Evolutionary conservation across 1,284 basidiomycete genomes (phyloP).

Genomic region (Ustilago vetiveriae): DNA sequence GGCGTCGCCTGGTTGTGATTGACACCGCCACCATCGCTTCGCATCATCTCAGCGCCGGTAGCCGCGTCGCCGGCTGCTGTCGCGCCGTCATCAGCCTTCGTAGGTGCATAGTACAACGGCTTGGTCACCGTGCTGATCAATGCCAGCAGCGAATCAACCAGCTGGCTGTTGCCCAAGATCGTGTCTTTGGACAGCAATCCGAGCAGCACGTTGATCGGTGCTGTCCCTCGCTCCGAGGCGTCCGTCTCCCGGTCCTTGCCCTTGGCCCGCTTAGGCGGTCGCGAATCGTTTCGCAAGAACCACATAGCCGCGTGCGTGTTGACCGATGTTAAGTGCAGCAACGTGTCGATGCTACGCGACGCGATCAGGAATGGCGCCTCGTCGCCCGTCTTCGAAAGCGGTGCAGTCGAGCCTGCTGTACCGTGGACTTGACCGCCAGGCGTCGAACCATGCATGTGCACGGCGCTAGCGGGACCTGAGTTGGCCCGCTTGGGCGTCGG

Average conservation of each 20-base stretch:
- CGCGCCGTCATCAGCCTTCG: constrained; percentile 3
- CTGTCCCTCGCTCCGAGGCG: constrained; percentile 20
- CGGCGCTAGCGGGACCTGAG: constrained; percentile 35
- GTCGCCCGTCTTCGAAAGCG: constrained; percentile 63
- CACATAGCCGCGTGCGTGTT: constrained; percentile 61
- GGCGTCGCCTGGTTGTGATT: constrained; percentile 5
- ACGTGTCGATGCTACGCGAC: constrained; percentile 61
- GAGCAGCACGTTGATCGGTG: constrained; percentile 61
- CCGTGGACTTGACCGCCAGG: constrained; percentile 8
- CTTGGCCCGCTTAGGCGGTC: constrained; percentile 48
- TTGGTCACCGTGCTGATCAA: constrained; percentile 62
- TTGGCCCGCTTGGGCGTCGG: constrained; percentile 48
- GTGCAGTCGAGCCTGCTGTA: constrained; percentile 34
- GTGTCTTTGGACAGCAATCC: constrained; percentile 59
- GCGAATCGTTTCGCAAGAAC: constrained; percentile 63
- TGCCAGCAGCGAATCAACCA: constrained; percentile 62
- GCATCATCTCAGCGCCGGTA: constrained; percentile 29
- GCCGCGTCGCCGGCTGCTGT: constrained; percentile 20
- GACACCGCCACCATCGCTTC: constrained; percentile 20
- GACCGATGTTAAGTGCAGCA: constrained; percentile 54
- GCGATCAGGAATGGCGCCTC: constrained; percentile 66
- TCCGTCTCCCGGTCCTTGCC: constrained; percentile 51
- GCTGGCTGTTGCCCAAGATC: constrained; percentile 58
- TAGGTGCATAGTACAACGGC: constrained; percentile 43
- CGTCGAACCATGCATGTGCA: constrained; percentile 12